Evolutionary conservation across 306 rosid species (phyloP).

Genomic region (Cicer chorassanicum): DNA sequence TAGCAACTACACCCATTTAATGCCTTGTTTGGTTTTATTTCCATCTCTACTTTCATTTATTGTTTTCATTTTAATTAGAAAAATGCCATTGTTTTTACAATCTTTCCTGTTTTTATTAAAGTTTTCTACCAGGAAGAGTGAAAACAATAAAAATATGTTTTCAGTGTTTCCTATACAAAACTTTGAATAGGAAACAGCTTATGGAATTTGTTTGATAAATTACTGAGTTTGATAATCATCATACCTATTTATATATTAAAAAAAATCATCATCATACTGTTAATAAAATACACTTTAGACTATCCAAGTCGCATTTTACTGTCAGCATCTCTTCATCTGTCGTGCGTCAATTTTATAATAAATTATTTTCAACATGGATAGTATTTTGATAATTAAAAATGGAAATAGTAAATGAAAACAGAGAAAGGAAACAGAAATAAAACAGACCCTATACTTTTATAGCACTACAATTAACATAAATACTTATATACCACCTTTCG

Average conservation of each 20-base stretch:
- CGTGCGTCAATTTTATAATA: neutral
- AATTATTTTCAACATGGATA: neutral
- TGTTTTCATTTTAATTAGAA: neutral
- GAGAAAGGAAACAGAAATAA: neutral
- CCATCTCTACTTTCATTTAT: neutral
- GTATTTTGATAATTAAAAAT: neutral
- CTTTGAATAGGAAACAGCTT: neutral
- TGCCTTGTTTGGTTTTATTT: neutral
- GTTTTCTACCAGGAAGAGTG: no score
- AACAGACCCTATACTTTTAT: neutral
- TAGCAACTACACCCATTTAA: constrained; percentile 11
- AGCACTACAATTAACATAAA: neutral
- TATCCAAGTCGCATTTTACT: neutral
- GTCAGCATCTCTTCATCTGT: neutral
- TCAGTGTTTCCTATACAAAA: neutral
- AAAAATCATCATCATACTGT: no score
- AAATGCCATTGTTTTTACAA: neutral
- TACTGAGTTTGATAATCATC: neutral
- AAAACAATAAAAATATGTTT: neutral
- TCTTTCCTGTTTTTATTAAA: neutral
- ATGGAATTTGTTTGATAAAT: no score
- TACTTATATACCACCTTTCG: constrained; percentile 8
- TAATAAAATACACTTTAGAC: neutral
- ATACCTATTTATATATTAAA: neutral
- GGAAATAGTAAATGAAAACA: neutral